Base-by-base conservation (phyloP, 768 basidiomycete species). In the Mycena amicta region DNA sequence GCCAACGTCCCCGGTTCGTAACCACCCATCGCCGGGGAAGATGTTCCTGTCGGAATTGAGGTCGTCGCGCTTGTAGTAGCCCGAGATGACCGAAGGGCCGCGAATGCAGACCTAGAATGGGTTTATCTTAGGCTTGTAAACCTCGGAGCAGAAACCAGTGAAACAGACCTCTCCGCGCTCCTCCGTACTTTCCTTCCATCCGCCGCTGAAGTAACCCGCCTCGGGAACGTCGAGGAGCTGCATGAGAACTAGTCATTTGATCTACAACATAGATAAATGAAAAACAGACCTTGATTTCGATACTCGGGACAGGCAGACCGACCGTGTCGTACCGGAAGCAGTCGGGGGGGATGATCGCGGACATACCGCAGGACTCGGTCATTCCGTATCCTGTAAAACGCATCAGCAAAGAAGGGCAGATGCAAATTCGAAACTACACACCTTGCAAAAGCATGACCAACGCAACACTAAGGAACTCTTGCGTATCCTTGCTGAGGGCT, bases 311-410 rank as follows among this genome's bases (percentile, higher is more conserved):
- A 5, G 94, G 93, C 20, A 92, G 79, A 16, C 96, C 96, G 45
- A 93, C 94, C 8, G 80, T 69, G 18, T 88, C 86, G 68, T 84
- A 89, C 43, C 83, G 82, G 82, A 89, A 83, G 59, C 88, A 73
- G 67, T 91, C 90, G 1, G 95, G 95, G 3, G 93, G 92, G 22
- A 97, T 80, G 62, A 98, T 83, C 26, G 86, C 80, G 68, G 89
- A 92, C 92, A 96, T 94, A 39, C 92, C 92, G 67, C 90, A 88
- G 1, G 92, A 88, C 70, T 98, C 96, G n/a, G 96, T 98, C 86
- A 98, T 88, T 30, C 96, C 95, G 68, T 95, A 96, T 52, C 92
- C 93, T 94, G 57, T 23, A 46, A 28, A 13, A 1, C 29, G 12
- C 28, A 29, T n/a, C n/a, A 2, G 15, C 18, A 22, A 27, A 37